Evolutionary conservation across 768 basidiomycete genomes (phyloP), one percentile per base, ranked within the genome.

Genomic region (Tylopilus subfusipes): DNA sequence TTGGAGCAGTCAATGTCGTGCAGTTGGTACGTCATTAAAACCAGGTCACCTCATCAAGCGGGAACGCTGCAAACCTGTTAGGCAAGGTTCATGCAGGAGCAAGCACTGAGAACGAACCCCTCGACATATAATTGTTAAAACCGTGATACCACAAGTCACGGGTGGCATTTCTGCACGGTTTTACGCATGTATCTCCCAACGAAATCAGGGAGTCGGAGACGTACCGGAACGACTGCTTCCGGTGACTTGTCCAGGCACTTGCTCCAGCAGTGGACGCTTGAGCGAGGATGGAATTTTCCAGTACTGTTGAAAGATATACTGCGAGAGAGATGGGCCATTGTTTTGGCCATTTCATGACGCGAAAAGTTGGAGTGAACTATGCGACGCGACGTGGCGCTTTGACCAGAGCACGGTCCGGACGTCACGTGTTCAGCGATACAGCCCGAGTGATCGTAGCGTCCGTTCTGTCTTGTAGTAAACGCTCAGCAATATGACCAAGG

Each of bases 121-220:
- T 82, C 44, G 73, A 78, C 93, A 96, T 95, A 69, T 97, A 97
- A 62, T 82, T 84, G 63, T 90, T 71, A 64, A 86, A 97, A 0
- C 93, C 94, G 75, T 96, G 93, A 65, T 90, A 86, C 88, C 91
- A 97, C 5, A 96, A 73, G 50, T 87, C 82, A 42, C 86, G 82
- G 10, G 84, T 85, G 63, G 77, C 78, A 61, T 91, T 81, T 42
- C 91, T 93, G 59, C 25, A 53, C 8, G 38, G 43, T 39, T 40
- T 64, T 22, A 55, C 50, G 39, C 16, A 38, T 24, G 27, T 11
- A 27, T 42, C 30, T 12, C 33, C 9, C 16, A 21, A 51, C 19
- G 33, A 47, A 27, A 47, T 18, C 22, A 25, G 46, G 31, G 48
- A 31, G 25, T 21, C 21, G 29, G 42, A 43, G 16, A 66, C 79